Evolutionary conservation across 1,284 basidiomycete species (phyloP), one percentile per base, ranked within the genome.

Genomic region (Leccinum griseonigrum): DNA sequence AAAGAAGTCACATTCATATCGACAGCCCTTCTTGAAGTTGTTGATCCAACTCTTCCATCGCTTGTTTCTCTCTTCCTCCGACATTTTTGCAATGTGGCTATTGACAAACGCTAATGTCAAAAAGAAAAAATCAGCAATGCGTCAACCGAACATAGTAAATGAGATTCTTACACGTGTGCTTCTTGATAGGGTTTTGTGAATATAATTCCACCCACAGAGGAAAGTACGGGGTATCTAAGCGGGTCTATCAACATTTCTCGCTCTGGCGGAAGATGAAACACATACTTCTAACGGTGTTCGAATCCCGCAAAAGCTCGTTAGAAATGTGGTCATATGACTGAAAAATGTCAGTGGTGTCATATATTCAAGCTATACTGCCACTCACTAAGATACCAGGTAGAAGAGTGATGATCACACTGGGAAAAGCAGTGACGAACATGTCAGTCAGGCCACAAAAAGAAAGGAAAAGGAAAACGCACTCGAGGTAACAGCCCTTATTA

Each of bases 301-400:
- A 50, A 5, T 59, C 43, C 14, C 16, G 29, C 11, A 58, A 6
- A 40, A 64, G 29, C 14, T 9, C 26, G 34, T 22, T 63, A 10
- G 64, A 57, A 29, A 66, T 64, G 8, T 3, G 54, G 18, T 66
- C 14, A 11, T 63, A 59, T 43, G 60, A 61, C 63, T 64, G 50
- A n/a, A 26, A 54, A 3, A 51, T 2, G 18, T 63, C 5, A 11
- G 34, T 16, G 51, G 2, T 2, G 14, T 32, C 51, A 4, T 51
- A 4, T 9, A 31, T 14, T 46, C 14, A 31, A 29, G 11, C 7
- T 9, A 14, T 10, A 9, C 2, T 10, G 6, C 10, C 5, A 36
- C 61, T 50, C 8, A 64, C 63, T 48, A 64, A 10, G 18, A 64
- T 63, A 9, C 63, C 65, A 13, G 63, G 63, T 18, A 63, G 18